Evolutionary conservation across 1,284 basidiomycete species (phyloP).

Genomic region (Cryptococcus sp.): DNA sequence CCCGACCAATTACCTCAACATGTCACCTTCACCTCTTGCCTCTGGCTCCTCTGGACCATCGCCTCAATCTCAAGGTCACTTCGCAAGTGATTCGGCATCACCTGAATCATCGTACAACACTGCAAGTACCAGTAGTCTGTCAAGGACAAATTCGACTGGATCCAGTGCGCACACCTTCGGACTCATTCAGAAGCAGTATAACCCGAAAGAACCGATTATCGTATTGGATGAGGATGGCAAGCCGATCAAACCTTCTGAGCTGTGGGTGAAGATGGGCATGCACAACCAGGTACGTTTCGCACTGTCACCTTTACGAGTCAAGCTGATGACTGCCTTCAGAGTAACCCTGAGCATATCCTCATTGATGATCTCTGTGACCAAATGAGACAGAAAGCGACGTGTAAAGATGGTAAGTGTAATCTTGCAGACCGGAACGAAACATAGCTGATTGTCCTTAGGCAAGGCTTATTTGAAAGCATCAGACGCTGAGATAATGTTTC

Average conservation of each 20-base stretch:
- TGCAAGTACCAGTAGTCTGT: background rate
- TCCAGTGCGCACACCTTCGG: background rate
- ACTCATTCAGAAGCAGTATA: too few species aligned
- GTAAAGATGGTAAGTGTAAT: conserved; percentile 35
- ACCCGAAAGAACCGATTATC: conserved; percentile 20
- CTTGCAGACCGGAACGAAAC: background rate
- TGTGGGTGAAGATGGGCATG: conserved; percentile 39
- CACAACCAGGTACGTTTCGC: conserved; percentile 23
- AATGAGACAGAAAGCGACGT: conserved; percentile 43
- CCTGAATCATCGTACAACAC: conserved; percentile 12
- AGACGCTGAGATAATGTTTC: too few species aligned
- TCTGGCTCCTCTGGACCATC: conserved; percentile 16
- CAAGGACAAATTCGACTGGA: background rate
- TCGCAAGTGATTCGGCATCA: conserved; percentile 12
- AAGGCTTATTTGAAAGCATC: too few species aligned
- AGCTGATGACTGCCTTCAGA: conserved; percentile 6
- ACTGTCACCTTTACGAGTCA: background rate
- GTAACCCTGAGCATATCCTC: conserved; percentile 25
- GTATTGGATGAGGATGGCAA: conserved; percentile 36
- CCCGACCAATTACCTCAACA: conserved; percentile 44
- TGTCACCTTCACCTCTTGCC: conserved; percentile 39
- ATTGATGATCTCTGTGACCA: conserved; percentile 47
- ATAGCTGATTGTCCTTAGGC: too few species aligned
- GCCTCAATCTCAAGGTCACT: conserved; percentile 5
- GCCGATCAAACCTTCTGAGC: conserved; percentile 36